Base-by-base conservation (phyloP, 805 yeast genomes). In the Pichia eremophila region DNA sequence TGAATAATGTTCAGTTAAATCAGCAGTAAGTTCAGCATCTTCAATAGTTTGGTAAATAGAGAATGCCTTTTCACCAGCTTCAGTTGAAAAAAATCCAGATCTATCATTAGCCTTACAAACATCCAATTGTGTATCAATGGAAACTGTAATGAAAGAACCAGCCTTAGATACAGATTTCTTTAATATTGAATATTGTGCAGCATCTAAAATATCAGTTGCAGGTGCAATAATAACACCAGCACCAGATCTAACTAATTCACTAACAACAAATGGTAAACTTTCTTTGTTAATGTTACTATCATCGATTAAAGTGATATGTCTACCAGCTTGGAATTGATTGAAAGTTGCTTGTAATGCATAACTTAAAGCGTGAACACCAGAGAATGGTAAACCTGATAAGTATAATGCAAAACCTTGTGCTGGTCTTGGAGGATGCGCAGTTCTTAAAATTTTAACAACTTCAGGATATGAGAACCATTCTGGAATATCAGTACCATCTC, bases 381-480 rank as follows among this genome's bases (percentile, higher is more conserved):
- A 73, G 57, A 75, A 73, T 56, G 80, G 73, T 54, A 73, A 67
- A 37, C 85, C 80, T 32, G 81, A 72, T 46, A 88, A 70, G 51
- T 81, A 74, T 46, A 89, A 70, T 9, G 87, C 85, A 66, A 90
- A 91, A 35, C 98, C 98, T 70, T 91, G 98, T 50, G 74, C 66
- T 50, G 74, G 78, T 68, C 97, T 81, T 54, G 98, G 96, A 48
- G 97, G 97, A 66, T 90, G 90, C 41, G 90, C 79, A 59, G 87
- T 91, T 64, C 98, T 83, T 59, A 90, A 75, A 51, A 91, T 89
- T 65, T 78, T 77, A 51, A 91, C 98, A 46, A 91, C 96, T 67
- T 90, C 97, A 4, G 96, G 96, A 69, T 90, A 90, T 6, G 96
- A 87, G 69, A 91, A 90, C 98, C 98, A 90, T 63, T 79, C 93